These are phyloP conservation scores for Pilaira anomala DNA, from an alignment of 192 early-diverging fungal species.

Conservation along the genomic window DNA sequence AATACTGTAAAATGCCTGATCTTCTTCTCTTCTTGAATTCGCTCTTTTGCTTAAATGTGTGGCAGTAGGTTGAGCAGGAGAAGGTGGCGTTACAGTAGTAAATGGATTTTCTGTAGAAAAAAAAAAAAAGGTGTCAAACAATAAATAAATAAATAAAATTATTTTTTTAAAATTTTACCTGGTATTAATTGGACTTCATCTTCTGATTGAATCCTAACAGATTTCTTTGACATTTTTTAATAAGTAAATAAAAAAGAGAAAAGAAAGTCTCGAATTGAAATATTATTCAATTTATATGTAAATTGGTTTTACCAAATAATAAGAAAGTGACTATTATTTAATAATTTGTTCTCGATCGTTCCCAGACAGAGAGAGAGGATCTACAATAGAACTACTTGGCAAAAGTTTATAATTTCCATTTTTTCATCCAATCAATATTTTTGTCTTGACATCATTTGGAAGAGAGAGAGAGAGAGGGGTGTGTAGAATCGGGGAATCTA, in stretches of 20 bases:
- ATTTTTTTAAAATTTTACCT: slow-evolving; percentile 5
- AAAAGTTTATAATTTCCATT: too few relatives aligned
- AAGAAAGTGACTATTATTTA: too few relatives aligned
- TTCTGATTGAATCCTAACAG: slow-evolving; percentile 15
- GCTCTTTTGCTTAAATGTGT: background rate
- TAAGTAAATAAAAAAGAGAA: background rate
- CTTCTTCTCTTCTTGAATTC: background rate
- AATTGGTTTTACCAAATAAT: too few relatives aligned
- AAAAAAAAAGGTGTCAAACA: background rate
- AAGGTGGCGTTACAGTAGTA: background rate
- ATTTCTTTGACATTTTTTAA: slow-evolving; percentile 13
- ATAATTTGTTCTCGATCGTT: too few relatives aligned
- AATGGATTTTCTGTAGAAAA: background rate
- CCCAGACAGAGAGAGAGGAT: too few relatives aligned
- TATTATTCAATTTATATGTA: too few relatives aligned
- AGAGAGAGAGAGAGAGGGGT: too few relatives aligned
- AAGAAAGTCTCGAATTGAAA: slow-evolving; percentile 1
- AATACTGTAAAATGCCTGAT: slow-evolving; percentile 6
- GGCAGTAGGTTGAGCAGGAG: slow-evolving; percentile 1
- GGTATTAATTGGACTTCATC: slow-evolving; percentile 15
- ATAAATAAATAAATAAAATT: background rate
- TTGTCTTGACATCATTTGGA: too few relatives aligned
- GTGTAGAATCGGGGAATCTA: too few relatives aligned
- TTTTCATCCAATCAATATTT: too few relatives aligned
- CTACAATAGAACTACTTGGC: too few relatives aligned